Conservation (phyloP, 176 grass and related monocot genomes). For the Triticum aestivum region IWGSC_CS_RefSeq_v2.1 NC_057799.1:416655372-416655871, state of each 20-base stretch:
- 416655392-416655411: constrained; percentile 40
- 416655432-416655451: constrained; percentile 50
- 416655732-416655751: neutral
- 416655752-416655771: neutral
- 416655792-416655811: too few relatives aligned
- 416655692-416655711: neutral
- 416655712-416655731: neutral
- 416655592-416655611: neutral
- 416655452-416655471: constrained; percentile 82
- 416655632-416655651: neutral
- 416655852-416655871: neutral
- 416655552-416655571: neutral
- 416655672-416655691: neutral
- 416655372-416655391: constrained; percentile 1
- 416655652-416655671: neutral
- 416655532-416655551: neutral
- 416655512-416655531: neutral
- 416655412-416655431: constrained; percentile 57
- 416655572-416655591: neutral
- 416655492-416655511: constrained; percentile 33
- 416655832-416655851: neutral
- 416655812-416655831: neutral
- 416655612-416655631: neutral
- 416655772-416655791: neutral
- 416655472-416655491: constrained; percentile 93